Evolutionary conservation across 2,329 filamentous ascomycete species (phyloP), one percentile per base, ranked within the genome.

Genomic region (Arthrobotrys megalospora): DNA sequence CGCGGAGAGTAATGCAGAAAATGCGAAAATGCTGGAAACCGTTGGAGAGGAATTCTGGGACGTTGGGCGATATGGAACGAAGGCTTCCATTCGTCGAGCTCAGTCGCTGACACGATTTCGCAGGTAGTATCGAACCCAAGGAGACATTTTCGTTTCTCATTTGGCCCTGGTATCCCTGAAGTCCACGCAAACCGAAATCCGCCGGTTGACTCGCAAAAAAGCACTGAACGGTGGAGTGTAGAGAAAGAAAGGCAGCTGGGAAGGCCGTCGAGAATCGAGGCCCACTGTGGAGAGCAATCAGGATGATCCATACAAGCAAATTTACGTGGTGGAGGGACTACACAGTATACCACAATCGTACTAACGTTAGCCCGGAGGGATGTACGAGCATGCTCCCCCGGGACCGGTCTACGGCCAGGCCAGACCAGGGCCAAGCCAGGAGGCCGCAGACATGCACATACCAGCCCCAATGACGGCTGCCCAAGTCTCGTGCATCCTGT

Each of bases 401-500:
- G 32, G 32, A 28, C 36, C 36, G 24, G 24, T 28, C 68, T 58
- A 45, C 52, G 70, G 41, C 52, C 52, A 19, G 52, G n/a, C 52
- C 52, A 55, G 52, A 52, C 69, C 60, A 60, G 70, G 58, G 71
- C 64, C 71, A 63, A 68, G 64, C 71, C 64, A 67, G 64, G 63
- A 67, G 52, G 38, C 60, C 38, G 55, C 60, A 50, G 28, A 67
- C 70, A 66, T 73, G 70, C 70, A 68, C 71, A 76, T 76, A 68
- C 71, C 71, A 76, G 71, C 71, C 71, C 71, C 71, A 76, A 76
- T 76, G 53, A 67, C 63, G 70, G 70, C 19, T 38, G 70, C 70
- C 70, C 70, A 75, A 67, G 64, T 76, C 71, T 76, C 71, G 71
- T 76, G 71, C 71, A 69, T 76, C 63, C 71, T 76, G 71, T 76